These are phyloP conservation scores for Pseudopithomyces maydicus DNA, from an alignment of 2,329 filamentous ascomycete species.

Conservation along the genomic window DNA sequence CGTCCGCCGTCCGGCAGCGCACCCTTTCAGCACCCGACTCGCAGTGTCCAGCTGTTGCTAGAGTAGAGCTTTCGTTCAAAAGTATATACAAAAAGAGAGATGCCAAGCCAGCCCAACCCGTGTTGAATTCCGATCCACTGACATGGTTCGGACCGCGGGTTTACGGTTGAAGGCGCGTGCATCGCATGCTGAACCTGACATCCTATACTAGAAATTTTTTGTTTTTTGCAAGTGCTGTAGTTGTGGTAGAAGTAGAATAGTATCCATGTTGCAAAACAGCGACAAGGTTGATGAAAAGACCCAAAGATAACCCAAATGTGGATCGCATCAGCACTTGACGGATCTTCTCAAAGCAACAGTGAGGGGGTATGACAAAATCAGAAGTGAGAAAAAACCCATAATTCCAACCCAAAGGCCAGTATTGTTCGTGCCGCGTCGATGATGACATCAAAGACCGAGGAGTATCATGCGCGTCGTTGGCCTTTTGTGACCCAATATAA, in stretches of 20 bases:
- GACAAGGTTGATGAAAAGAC: constrained; percentile 25
- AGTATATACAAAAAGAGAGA: constrained; percentile 19
- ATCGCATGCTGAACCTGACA: background rate
- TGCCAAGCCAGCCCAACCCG: background rate
- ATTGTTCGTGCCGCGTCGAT: constrained; percentile 11
- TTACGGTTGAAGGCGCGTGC: background rate
- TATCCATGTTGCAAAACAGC: constrained; percentile 10
- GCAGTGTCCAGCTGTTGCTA: constrained; percentile 8
- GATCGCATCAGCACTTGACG: constrained; percentile 49
- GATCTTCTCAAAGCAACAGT: constrained; percentile 35
- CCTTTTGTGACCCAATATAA: constrained; percentile 8
- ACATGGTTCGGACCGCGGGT: background rate
- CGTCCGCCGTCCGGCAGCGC: constrained; percentile 15
- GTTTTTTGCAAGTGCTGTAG: background rate
- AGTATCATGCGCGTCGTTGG: constrained; percentile 12
- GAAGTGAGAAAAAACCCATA: constrained; percentile 7
- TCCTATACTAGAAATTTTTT: background rate
- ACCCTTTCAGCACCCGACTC: constrained; percentile 1
- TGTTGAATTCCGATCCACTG: background rate
- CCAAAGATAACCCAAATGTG: constrained; percentile 28
- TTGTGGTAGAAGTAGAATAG: background rate
- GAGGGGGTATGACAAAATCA: constrained; percentile 14
- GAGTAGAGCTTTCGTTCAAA: constrained; percentile 10
- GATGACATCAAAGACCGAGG: constrained; percentile 14
- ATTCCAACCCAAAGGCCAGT: constrained; percentile 22